Base-by-base conservation (phyloP, 2,329 filamentous ascomycete genomes). In the Aspergillus aculeatus region DNA sequence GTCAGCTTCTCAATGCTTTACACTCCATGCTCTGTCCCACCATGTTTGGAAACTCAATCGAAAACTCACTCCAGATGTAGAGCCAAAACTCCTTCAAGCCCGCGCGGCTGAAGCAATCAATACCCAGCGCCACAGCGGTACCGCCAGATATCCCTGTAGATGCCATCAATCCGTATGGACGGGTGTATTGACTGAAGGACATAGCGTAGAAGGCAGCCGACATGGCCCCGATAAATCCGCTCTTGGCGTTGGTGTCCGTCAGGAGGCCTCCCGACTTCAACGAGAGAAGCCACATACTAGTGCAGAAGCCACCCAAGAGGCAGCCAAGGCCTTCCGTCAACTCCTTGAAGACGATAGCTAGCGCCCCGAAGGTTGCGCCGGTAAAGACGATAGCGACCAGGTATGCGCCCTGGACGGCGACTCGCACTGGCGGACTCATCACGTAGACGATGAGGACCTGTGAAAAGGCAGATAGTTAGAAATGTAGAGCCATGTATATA, bases 1-100 rank as follows among this genome's bases (percentile, higher is more conserved):
- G 32, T 16, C 11, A 35, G 12, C 12, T 3, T 16, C 4, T 35
- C 32, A 16, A 16, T 16, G 32, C 14, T 16, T 4, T 16, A 4
- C 32, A 35, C 32, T 16, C 32, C 11, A 3, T 16, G 16, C 11
- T 35, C 14, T 16, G 11, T 35, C 14, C 32, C 32, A 35, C 32
- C 11, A 3, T 35, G 32, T 16, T 35, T 35, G 6, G 32, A 3
- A 16, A 16, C 11, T 16, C 2, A 5, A 16, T 44, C 21, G 26
- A 5, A 32, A 7, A 53, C 82, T 74, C 73, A 86, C 84, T 80
- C 94, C 94, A 98, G 41, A 96, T 82, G 73, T 96, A 98, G 5
- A 91, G 84, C 94, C 94, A 98, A 67, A 97, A 97, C 73, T 98
- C 94, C 74, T 96, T 97, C 68, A 96, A 79, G 0, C 94, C 94